Conservation (phyloP, 495 filamentous ascomycete species). For the Paragyromitra xinjiangensis region DNA sequence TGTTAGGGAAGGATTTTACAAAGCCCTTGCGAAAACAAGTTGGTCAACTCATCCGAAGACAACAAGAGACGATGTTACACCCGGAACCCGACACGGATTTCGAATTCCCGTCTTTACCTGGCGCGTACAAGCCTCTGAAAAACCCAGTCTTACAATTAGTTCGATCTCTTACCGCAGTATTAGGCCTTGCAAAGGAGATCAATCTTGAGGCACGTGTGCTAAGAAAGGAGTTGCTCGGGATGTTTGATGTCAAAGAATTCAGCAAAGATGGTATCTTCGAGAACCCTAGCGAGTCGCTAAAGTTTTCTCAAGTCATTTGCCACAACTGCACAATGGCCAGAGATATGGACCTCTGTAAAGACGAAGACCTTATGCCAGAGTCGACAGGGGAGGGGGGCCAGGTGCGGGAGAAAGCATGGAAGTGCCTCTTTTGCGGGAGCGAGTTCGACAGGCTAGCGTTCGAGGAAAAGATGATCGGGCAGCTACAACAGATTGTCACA, state of each 20-base stretch:
- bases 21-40: constrained; percentile 92
- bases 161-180: constrained; percentile 87
- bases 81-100: constrained; percentile 88
- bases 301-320: constrained; percentile 79
- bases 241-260: constrained; percentile 96
- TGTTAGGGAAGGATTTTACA: constrained; percentile 80
- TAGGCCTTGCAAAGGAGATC: constrained; percentile 87
- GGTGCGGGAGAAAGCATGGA: constrained; percentile 69
- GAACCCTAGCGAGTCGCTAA: constrained; percentile 81
- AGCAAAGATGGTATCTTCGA: constrained; percentile 82
- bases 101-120: constrained; percentile 83
- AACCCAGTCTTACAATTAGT: constrained; percentile 90
- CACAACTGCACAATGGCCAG: constrained; percentile 84
- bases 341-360: constrained; percentile 93
- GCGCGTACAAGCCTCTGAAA: constrained; percentile 67
- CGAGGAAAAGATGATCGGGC: constrained; percentile 82
- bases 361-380: constrained; percentile 78
- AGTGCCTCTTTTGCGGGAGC: constrained; percentile 77
- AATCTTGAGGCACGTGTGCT: constrained; percentile 84
- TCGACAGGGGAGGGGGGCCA: constrained; percentile 57
- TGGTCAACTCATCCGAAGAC: constrained; percentile 75
- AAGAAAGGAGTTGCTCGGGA: constrained; percentile 83
- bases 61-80: constrained; percentile 89
- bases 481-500: constrained; percentile 75
- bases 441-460: constrained; percentile 78